Evolutionary conservation across 345 rosid species (phyloP).

Genomic region (Carallia pectinifolia): DNA sequence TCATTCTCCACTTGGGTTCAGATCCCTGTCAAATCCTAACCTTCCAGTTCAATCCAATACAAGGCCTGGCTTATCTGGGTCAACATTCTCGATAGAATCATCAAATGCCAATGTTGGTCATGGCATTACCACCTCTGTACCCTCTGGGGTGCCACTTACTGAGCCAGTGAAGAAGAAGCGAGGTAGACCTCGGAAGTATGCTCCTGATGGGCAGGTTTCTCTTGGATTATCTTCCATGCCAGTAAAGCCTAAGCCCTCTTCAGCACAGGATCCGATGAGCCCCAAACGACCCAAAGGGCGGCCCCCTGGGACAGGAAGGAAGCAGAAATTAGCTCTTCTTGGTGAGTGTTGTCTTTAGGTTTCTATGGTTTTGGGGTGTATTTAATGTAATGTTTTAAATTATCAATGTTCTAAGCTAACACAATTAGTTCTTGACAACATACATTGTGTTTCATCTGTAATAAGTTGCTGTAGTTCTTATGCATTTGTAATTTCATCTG

Average conservation of each 20-base stretch:
- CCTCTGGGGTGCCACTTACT: conserved; percentile 42
- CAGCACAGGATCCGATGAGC: conserved; percentile 50
- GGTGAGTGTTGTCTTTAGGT: conserved; percentile 47
- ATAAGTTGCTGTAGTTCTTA: background rate
- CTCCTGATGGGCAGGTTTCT: conserved; percentile 79
- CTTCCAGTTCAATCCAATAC: conserved; percentile 44
- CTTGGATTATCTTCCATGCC: conserved; percentile 76
- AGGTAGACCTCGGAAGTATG: conserved; percentile 95
- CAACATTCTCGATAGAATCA: conserved; percentile 53
- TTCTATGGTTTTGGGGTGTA: conserved; percentile 3
- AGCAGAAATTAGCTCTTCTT: conserved; percentile 81
- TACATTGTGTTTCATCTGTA: background rate
- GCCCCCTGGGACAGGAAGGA: conserved; percentile 96
- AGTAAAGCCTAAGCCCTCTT: conserved; percentile 49
- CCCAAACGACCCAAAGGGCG: conserved; percentile 73
- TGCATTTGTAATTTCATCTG: background rate
- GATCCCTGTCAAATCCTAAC: conserved; percentile 53
- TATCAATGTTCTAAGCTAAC: background rate
- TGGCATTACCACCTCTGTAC: conserved; percentile 46
- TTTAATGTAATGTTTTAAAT: conserved; percentile 2
- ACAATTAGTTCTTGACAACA: too few species aligned
- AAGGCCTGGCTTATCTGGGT: conserved; percentile 34
- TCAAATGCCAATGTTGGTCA: conserved; percentile 54
- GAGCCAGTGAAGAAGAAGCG: conserved; percentile 90
- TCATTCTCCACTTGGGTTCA: conserved; percentile 55